phyloP scores from a whole-genome alignment of 768 basidiomycete species.

The Psilocybe cubensis region DNA sequence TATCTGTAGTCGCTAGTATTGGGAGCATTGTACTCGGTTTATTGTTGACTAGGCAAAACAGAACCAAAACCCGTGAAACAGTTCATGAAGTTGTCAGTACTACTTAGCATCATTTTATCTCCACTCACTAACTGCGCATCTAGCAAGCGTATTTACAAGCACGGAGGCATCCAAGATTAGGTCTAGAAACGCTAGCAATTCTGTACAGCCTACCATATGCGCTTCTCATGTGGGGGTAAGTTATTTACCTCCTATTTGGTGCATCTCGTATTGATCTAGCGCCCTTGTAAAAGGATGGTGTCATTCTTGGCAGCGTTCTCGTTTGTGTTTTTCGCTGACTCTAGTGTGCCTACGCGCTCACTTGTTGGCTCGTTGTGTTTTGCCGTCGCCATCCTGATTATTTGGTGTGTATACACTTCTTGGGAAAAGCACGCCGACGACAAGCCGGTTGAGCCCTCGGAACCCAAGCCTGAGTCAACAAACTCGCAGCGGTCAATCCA shows the following conservation, averaged over 20 bases:
- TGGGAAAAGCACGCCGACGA: slow-evolving; percentile 34
- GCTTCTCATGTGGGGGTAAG: slow-evolving; percentile 36
- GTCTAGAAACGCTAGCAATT: slow-evolving; percentile 32
- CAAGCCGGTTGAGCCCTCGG: background rate
- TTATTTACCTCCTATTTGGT: background rate
- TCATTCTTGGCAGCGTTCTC: slow-evolving; percentile 22
- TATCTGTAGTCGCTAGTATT: slow-evolving; percentile 50
- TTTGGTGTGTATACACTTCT: slow-evolving; percentile 49
- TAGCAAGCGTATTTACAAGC: slow-evolving; percentile 30
- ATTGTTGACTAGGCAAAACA: slow-evolving; percentile 47
- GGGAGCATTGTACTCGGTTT: slow-evolving; percentile 52
- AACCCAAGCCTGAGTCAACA: background rate
- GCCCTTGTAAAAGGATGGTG: slow-evolving; percentile 20
- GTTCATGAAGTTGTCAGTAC: slow-evolving; percentile 41
- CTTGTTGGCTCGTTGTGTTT: slow-evolving; percentile 7
- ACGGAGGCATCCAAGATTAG: slow-evolving; percentile 28
- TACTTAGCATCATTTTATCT: slow-evolving; percentile 11
- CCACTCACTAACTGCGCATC: background rate
- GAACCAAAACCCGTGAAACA: slow-evolving; percentile 37
- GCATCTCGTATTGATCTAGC: background rate
- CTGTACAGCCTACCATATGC: slow-evolving; percentile 33
- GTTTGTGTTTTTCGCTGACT: slow-evolving; percentile 21
- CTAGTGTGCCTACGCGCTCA: slow-evolving; percentile 13
- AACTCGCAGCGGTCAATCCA: background rate
- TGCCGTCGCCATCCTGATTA: slow-evolving; percentile 29